phyloP scores from a whole-genome alignment of 768 basidiomycete species.

The Amanita pseudoporphyria region DNA sequence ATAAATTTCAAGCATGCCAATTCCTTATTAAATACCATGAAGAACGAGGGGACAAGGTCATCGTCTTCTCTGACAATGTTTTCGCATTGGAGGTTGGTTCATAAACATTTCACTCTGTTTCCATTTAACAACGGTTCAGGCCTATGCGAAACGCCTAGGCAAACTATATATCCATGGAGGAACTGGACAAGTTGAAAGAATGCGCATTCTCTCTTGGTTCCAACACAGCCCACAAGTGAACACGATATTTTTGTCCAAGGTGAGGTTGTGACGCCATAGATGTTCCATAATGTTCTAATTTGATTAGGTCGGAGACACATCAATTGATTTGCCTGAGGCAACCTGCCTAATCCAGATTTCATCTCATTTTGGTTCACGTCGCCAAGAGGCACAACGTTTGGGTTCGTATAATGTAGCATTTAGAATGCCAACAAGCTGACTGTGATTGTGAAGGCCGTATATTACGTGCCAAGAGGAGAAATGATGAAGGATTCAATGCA shows the following conservation, averaged over 20 bases:
- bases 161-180: constrained; percentile 97
- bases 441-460: constrained; percentile 62
- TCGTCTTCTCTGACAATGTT: constrained; percentile 98
- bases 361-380: constrained; percentile 95
- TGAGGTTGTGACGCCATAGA: constrained; percentile 3
- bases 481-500: constrained; percentile 99
- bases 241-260: constrained; percentile 98
- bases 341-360: constrained; percentile 99
- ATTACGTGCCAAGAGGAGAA: constrained; percentile 90
- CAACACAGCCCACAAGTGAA: constrained; percentile 93
- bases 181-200: constrained; percentile 89
- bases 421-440: constrained; percentile 7
- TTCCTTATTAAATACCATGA: constrained; percentile 99
- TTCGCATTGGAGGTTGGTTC: constrained; percentile 80
- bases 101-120: neutral
- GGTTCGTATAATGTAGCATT: constrained; percentile 32
- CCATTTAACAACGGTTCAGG: constrained; percentile 30
- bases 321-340: constrained; percentile 97
- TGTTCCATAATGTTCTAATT: neutral
- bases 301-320: constrained; percentile 87
- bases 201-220: constrained; percentile 92
- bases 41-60: constrained; percentile 95
- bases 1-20: constrained; percentile 98
- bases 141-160: constrained; percentile 87
- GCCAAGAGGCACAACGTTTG: constrained; percentile 95